Evolutionary conservation across 164 flowering plant genomes (phyloP), one percentile per base, ranked within the genome.

Genomic region (grape (Vitis vinifera)): DNA sequence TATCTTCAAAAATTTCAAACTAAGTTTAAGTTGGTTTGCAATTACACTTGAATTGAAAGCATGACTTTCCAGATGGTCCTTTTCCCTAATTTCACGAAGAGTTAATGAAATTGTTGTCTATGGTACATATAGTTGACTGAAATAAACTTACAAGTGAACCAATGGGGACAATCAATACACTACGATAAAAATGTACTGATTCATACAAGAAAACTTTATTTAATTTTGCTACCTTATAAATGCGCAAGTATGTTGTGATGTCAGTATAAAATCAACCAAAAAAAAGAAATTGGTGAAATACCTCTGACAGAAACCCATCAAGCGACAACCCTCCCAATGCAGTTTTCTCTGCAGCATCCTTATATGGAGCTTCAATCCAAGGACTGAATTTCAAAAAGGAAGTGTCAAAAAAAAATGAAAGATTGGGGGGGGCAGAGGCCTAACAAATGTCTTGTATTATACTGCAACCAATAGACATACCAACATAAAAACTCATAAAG

Each of bases 241-340:
- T 51, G 27, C 1, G 27, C 27, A 23, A 23, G 27, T 23, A 1
- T 23, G 27, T 23, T 23, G 27, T 23, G 27, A 23, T 23, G 27
- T 23, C 27, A 23, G 27, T 23, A 23, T 23, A 23, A 23, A 23
- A 23, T 23, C 27, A 57, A 67, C 71, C 47, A n/a, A 49, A 9
- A 49, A n/a, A 51, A 3, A 27, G n/a, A 55, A 4, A 10, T 4
- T 1, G 30, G 59, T 49, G 56, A 10, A 66, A 62, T 68, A 93
- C 99, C 98, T 82, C 68, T 23, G 99, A 91, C 68, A 96, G 77
- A 72, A 93, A 96, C 11, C 91, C 97, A 82, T 89, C 89, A 76
- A 89, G 78, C 12, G 98, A 81, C 56, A 96, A 62, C 37, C 95
- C 95, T 56, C 89, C 93, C 66, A 96, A 72, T 44, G 91, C 91